These are phyloP conservation scores for Talaromyces atroroseus DNA, from an alignment of 2,329 filamentous ascomycete genomes.

Conservation along the genomic window DNA sequence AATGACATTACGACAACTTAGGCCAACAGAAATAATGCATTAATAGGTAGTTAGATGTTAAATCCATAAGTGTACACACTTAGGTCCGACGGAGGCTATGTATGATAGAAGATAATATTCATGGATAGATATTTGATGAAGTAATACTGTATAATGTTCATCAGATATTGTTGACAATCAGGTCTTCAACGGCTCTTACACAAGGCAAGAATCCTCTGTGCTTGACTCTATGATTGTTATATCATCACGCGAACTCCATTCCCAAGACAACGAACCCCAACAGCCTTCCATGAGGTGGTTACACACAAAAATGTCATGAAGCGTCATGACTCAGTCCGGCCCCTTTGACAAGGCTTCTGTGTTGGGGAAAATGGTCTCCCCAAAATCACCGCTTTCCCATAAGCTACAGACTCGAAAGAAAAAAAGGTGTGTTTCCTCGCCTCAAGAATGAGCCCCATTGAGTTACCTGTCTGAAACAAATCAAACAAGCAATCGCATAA, in stretches of 20 bases:
- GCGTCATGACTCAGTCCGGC: conserved; percentile 44
- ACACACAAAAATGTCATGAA: conserved; percentile 23
- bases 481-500: conserved; percentile 86
- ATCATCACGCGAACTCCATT: conserved; percentile 73
- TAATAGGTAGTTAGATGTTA: not conserved
- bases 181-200: conserved; percentile 43
- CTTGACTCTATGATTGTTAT: conserved; percentile 96
- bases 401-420: conserved; percentile 48
- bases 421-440: conserved; percentile 67
- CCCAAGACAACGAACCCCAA: not conserved
- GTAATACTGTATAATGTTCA: conserved; percentile 36
- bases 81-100: not conserved
- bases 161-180: conserved; percentile 47
- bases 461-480: conserved; percentile 64
- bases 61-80: not conserved
- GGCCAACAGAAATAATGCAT: not conserved
- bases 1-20: not conserved
- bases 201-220: conserved; percentile 63
- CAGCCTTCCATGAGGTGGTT: not conserved
- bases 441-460: conserved; percentile 99
- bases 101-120: conserved; percentile 13
- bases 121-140: conserved; percentile 3
- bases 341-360: conserved; percentile 64
- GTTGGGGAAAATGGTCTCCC: conserved; percentile 24
- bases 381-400: conserved; percentile 46